phyloP scores from a whole-genome alignment of 768 basidiomycete genomes.

The Suillus sp. region DNA sequence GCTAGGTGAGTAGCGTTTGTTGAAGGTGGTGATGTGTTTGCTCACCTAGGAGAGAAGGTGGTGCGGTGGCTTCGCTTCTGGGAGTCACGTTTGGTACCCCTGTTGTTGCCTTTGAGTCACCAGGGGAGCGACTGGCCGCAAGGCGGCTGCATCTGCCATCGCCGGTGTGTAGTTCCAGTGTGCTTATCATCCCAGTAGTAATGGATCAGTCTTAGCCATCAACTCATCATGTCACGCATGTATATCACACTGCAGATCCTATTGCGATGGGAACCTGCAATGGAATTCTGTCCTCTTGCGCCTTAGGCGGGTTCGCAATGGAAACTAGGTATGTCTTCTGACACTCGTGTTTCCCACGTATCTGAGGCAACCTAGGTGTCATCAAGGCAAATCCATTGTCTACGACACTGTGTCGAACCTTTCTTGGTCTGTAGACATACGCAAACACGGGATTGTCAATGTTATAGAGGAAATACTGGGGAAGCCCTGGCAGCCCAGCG shows the following conservation, averaged over 20 bases:
- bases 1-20: constrained; percentile 48
- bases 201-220: constrained; percentile 52
- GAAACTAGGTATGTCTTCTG: constrained; percentile 58
- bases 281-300: constrained; percentile 78
- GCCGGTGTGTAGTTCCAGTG: constrained; percentile 52
- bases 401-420: constrained; percentile 91
- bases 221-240: constrained; percentile 79
- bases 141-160: constrained; percentile 81
- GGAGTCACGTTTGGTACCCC: constrained; percentile 90
- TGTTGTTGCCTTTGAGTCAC: constrained; percentile 85
- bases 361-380: constrained; percentile 54
- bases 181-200: constrained; percentile 5
- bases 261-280: constrained; percentile 90
- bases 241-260: constrained; percentile 95
- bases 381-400: constrained; percentile 80
- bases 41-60: constrained; percentile 38
- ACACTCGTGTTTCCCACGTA: constrained; percentile 4
- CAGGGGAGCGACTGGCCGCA: constrained; percentile 84
- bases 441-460: constrained; percentile 76
- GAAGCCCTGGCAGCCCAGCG: constrained; percentile 69
- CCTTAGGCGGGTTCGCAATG: constrained; percentile 87
- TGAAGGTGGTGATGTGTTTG: constrained; percentile 19
- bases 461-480: constrained; percentile 76
- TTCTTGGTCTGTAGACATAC: constrained; percentile 83
- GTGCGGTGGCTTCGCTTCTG: constrained; percentile 77